Evolutionary conservation across 2,329 filamentous ascomycete species (phyloP).

Genomic region (Leptographium lundbergii): DNA sequence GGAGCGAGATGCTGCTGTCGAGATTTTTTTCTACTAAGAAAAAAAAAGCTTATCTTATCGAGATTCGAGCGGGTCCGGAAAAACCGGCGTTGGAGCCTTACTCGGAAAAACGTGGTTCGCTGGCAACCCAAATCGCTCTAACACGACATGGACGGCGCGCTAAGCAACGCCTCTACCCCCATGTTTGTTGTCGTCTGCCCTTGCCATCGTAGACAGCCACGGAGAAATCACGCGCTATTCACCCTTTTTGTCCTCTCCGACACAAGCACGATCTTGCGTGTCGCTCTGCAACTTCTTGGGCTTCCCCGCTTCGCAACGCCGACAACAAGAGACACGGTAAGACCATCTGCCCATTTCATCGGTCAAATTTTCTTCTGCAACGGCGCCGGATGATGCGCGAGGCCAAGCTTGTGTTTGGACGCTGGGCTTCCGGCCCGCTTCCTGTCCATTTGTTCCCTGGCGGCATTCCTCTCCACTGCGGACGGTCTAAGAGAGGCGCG

Average conservation of each 20-base stretch:
- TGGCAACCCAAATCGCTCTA: background rate
- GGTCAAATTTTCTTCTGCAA: background rate
- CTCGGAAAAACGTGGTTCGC: background rate
- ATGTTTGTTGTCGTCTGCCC: background rate
- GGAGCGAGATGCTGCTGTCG: background rate
- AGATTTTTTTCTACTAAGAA: conserved; percentile 4
- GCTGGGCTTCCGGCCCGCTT: background rate
- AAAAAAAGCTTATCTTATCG: conserved; percentile 13
- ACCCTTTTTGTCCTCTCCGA: background rate
- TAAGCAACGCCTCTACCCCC: background rate
- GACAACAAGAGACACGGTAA: background rate
- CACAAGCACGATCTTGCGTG: background rate
- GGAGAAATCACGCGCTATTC: background rate
- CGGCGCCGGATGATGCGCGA: background rate
- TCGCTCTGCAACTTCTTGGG: background rate
- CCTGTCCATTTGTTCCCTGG: background rate
- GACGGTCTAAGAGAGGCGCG: too few relatives aligned
- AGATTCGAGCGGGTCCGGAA: background rate
- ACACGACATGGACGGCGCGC: background rate
- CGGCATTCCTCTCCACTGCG: background rate
- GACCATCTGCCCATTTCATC: background rate
- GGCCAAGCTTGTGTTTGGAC: background rate
- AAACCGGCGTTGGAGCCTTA: background rate
- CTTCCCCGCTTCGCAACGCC: background rate
- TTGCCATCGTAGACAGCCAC: background rate